phyloP scores from a whole-genome alignment of 1,139 yeast species.

The Hyphopichia khmerensis region DNA sequence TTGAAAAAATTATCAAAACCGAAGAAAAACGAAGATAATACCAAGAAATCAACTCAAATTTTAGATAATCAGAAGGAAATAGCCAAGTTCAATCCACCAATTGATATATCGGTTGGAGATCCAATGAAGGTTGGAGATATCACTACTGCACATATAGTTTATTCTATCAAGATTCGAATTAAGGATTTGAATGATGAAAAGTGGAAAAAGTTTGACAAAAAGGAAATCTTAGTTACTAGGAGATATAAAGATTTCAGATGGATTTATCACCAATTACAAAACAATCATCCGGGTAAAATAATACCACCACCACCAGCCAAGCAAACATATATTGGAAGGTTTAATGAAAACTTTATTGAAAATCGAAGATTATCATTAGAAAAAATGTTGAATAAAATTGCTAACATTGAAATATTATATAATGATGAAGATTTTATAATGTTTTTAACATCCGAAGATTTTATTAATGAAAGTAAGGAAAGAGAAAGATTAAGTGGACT shows the following conservation, averaged over 20 bases:
- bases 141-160: slow-evolving; percentile 85
- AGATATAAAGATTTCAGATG: slow-evolving; percentile 82
- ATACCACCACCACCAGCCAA: slow-evolving; percentile 98
- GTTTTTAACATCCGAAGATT: slow-evolving; percentile 75
- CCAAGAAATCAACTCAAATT: too few species aligned
- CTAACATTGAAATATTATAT: slow-evolving; percentile 54
- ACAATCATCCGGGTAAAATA: slow-evolving; percentile 84
- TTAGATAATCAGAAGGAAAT: slow-evolving; percentile 5
- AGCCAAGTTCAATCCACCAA: slow-evolving; percentile 10
- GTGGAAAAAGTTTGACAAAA: slow-evolving; percentile 15
- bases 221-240: slow-evolving; percentile 52
- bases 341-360: slow-evolving; percentile 85
- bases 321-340: slow-evolving; percentile 81
- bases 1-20: slow-evolving; percentile 9
- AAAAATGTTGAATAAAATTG: slow-evolving; percentile 74
- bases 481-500: slow-evolving; percentile 59
- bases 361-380: slow-evolving; percentile 84
- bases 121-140: slow-evolving; percentile 91
- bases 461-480: slow-evolving; percentile 61
- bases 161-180: slow-evolving; percentile 66
- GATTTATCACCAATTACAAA: slow-evolving; percentile 86
- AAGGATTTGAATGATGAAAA: slow-evolving; percentile 21
- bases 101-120: slow-evolving; percentile 79
- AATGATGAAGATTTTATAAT: slow-evolving; percentile 73
- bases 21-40: background rate